Base-by-base conservation (phyloP, 2,329 filamentous ascomycete species). In the Lecanicillium sp. region DNA sequence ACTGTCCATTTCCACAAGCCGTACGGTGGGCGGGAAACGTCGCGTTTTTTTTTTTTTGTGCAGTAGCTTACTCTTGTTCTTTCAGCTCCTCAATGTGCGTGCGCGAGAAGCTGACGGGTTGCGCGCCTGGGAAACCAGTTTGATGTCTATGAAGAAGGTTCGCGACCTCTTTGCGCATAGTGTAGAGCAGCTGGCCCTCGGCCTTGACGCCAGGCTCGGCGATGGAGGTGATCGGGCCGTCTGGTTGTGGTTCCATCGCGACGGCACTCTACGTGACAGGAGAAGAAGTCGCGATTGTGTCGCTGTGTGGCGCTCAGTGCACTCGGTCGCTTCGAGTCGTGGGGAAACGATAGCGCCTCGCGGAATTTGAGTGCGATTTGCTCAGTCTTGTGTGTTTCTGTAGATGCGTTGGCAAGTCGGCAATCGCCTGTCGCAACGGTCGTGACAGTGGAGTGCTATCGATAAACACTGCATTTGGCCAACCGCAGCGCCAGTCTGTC, bases 71-170 rank as follows among this genome's bases (percentile, higher is more conserved):
- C 78, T 96, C 92, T 55, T 84, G 72, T 42, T 73, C 71, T 45
- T 82, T 78, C 27, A 98, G 73, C 64, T 94, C 88, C n/a, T 79
- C 67, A 9, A 96, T 63, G 60, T 98, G 92, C 51, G 77, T 72
- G 42, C 83, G 73, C 39, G 85, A 73, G 58, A 98, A 98, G 54
- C 86, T 94, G 47, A 98, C 89, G 12, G 92, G 92, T 60, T 98
- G 92, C 37, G 92, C 90, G 53, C 80, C 92, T 1, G 92, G 89
- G 51, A 98, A 98, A 47, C 65, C 71, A 17, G 67, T 64, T 48
- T 76, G 79, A 37, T 71, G 70, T 50, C 88, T 76, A 14, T 74
- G 71, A n/a, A 98, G 75, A 32, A 95, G 71, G 5, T 70, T 56
- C 18, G 85, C 83, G 42, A 95, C 85, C 56, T 87, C 82, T 43